Evolutionary conservation across 495 filamentous ascomycete species (phyloP), one percentile per base, ranked within the genome.

Genomic region (Penicillium ucsense): DNA sequence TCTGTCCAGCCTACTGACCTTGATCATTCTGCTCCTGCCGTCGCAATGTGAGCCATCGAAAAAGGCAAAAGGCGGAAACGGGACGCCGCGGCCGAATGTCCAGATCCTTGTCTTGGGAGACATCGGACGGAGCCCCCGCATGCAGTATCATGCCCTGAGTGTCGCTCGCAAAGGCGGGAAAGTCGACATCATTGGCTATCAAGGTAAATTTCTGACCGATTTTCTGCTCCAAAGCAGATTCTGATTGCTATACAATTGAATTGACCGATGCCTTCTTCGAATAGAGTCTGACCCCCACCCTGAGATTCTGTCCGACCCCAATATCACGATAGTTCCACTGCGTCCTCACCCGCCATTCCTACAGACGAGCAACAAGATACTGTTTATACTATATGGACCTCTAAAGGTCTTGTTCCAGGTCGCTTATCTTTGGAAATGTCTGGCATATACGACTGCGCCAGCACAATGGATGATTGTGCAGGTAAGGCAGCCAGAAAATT

Each of bases 141-240:
- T 99, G 92, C 92, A 96, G 63, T 96, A 99, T 60, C 92, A 99
- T 78, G 89, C 90, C 20, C 63, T 95, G 50, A 96, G 91, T 61
- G 82, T 97, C 60, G 89, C 91, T 27, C 86, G 80, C 52, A 81
- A 88, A 50, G 88, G 88, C 34, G 86, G 80, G 1, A 70, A 75
- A 32, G 92, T 95, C 10, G 79, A 90, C 56, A 67, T 99, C 8
- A 84, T 97, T 54, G 94, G 92, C 30, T 99, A 95, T 61, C 63
- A 78, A 48, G 89, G 89, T 92, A 57, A 50, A 47, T 5, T 20
- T 2, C 6, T 36, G 30, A 29, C 4, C 4, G 28, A 8, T 38
- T 6, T 4, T 8, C n/a, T 11, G 11, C 29, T 11, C 1, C 1
- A 36, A 11, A 7, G 43, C 2, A 6, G 34, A 28, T 41, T 31